phyloP scores from a whole-genome alignment of 1,139 yeast genomes.

The Hansenula lynferdii region DNA sequence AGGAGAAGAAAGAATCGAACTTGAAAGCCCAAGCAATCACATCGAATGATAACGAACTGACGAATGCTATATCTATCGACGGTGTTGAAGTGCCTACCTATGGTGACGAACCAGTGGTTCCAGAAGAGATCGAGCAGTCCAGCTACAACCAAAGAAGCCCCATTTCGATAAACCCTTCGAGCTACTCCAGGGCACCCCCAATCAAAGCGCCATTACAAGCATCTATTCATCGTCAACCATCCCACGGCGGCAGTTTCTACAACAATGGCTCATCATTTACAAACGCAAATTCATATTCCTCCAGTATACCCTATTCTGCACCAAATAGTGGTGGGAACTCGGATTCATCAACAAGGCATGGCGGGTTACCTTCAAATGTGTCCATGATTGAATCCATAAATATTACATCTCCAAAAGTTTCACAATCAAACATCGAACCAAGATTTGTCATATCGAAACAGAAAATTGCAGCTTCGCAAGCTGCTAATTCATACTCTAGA shows the following conservation, averaged over 20 bases:
- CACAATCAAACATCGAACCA: slow-evolving; percentile 49
- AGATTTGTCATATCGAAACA: slow-evolving; percentile 71
- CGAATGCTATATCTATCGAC: slow-evolving; percentile 22
- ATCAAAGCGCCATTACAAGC: slow-evolving; percentile 23
- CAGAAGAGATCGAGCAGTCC: slow-evolving; percentile 1
- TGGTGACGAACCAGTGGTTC: slow-evolving; percentile 4
- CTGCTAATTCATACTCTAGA: slow-evolving; percentile 15
- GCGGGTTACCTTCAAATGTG: slow-evolving; percentile 50
- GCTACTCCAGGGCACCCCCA: slow-evolving; percentile 21
- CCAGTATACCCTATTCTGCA: slow-evolving; percentile 67
- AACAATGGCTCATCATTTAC: slow-evolving; percentile 11
- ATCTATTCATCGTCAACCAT: slow-evolving; percentile 22
- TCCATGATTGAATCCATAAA: slow-evolving; percentile 49
- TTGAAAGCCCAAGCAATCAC: slow-evolving; percentile 1
- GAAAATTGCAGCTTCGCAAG: slow-evolving; percentile 29
- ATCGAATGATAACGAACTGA: slow-evolving; percentile 13
- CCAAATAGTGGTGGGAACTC: slow-evolving; percentile 33
- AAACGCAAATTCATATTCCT: slow-evolving; percentile 41
- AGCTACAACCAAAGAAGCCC: slow-evolving; percentile 18
- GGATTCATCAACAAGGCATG: slow-evolving; percentile 35
- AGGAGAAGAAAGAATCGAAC: slow-evolving; percentile 7
- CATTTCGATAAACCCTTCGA: slow-evolving; percentile 17
- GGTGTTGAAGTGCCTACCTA: slow-evolving; percentile 22
- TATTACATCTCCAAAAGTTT: slow-evolving; percentile 66
- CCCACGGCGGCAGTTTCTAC: slow-evolving; percentile 6